phyloP scores from a whole-genome alignment of 345 rosid genomes.

The Brassica juncea region DNA sequence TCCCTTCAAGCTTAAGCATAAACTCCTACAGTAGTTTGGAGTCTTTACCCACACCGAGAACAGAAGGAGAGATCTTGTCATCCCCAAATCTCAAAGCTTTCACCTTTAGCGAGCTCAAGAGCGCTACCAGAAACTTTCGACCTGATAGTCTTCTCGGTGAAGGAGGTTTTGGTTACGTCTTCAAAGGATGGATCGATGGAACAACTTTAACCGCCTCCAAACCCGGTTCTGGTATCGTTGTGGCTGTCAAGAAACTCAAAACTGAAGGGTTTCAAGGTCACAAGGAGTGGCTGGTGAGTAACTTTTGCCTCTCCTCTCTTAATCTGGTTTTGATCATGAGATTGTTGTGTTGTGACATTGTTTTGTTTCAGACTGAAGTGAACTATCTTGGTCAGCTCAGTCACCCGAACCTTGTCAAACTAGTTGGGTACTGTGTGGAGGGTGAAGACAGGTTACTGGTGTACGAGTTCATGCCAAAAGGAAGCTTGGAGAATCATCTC shows the following conservation, averaged over 20 bases:
- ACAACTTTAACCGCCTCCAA: constrained; percentile 61
- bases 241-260: constrained; percentile 94
- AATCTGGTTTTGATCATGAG: not conserved
- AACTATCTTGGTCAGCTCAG: constrained; percentile 94
- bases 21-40: constrained; percentile 63
- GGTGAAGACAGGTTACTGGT: constrained; percentile 84
- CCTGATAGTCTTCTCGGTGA: constrained; percentile 91
- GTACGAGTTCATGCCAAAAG: constrained; percentile 95
- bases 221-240: constrained; percentile 92
- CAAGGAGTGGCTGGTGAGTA: constrained; percentile 94
- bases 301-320: constrained; percentile 1
- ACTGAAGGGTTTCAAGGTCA: constrained; percentile 98
- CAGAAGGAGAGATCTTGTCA: constrained; percentile 88
- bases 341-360: not conserved
- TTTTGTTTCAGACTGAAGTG: constrained; percentile 80
- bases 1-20: constrained; percentile 61
- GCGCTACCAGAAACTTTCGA: constrained; percentile 88
- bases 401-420: constrained; percentile 85
- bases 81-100: constrained; percentile 91
- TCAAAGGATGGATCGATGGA: constrained; percentile 95
- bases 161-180: constrained; percentile 95
- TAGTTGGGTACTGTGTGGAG: constrained; percentile 84
- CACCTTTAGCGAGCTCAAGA: constrained; percentile 72
- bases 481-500: constrained; percentile 93
- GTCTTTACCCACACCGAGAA: constrained; percentile 72